Base-by-base conservation (phyloP, 169 alveolate species). In the Cytauxzoon felis region DNA sequence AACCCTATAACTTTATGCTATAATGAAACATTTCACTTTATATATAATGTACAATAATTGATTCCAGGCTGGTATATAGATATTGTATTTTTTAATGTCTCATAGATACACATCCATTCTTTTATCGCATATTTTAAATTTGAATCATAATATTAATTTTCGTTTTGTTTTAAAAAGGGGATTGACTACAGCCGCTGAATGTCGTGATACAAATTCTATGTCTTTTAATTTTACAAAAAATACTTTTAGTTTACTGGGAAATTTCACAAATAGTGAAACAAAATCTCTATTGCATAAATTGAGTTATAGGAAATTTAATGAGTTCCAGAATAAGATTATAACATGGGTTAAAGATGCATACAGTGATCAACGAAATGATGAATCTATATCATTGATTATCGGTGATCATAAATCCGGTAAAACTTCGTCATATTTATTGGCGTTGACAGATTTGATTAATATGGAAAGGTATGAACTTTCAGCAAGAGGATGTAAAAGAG, bases 351-450 rank as follows among this genome's bases (percentile, higher is more conserved):
- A 45, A 34, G 53, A 26, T 45, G n/a, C n/a, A n/a, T n/a, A n/a
- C n/a, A n/a, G n/a, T n/a, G n/a, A n/a, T n/a, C n/a, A n/a, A n/a
- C n/a, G n/a, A n/a, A n/a, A n/a, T n/a, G n/a, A n/a, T n/a, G 52
- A 62, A 13, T 42, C 32, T 13, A 51, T 61, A 5, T 60, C 67
- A n/a, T 27, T 61, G 51, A 53, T 38, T 24, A 60, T 75, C 29
- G 85, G 85, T 0, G 49, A 57, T 16, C 18, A 49, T 21, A 53
- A 54, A 33, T 53, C 73, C 7, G 85, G 85, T 1, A 75, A 75
- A 49, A 75, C 85, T 9, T n/a, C 45, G 11, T 34, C 70, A 43
- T 62, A 64, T 64, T 60, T 75, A 36, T 43, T 65, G 43, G 80
- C 80, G n/a, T 27, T 75, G 6, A 13, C 42, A 18, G 85, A 75